Base-by-base conservation (phyloP, 208 protist species). In the Acanthamoeba culbertsoni region DNA sequence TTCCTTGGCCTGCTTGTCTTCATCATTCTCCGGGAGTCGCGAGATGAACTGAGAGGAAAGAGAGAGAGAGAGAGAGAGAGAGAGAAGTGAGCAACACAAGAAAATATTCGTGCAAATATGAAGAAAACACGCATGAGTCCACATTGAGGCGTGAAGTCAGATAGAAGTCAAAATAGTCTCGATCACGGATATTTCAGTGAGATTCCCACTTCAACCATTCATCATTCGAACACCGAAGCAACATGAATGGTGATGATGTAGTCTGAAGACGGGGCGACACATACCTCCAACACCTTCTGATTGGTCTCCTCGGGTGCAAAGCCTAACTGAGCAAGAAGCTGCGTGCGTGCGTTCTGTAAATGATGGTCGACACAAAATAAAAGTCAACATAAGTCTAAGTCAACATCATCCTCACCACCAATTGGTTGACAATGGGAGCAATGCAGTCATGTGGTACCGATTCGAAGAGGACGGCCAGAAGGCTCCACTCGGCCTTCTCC, bases 401-500 rank as follows among this genome's bases (percentile, higher is more conserved):
- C n/a, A n/a, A n/a, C n/a, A n/a, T n/a, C n/a, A n/a, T n/a, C n/a
- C n/a, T n/a, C n/a, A n/a, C n/a, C n/a, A n/a, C n/a, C n/a, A n/a
- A n/a, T n/a, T n/a, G n/a, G n/a, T n/a, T n/a, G 16, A 23, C 23
- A 62, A 16, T 62, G 53, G 53, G 53, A n/a, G 23, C 16, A n/a
- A n/a, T n/a, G 53, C 16, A 16, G 16, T 62, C 16, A 62, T 62
- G 16, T n/a, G n/a, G 48, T 65, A 89, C 79, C 79, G 93, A 51
- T 16, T 95, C 91, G 79, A 97, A 97, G 26, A 95, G 75, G n/a
- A 95, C 95, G 35, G 92, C 94, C 37, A 97, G 28, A 53, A 97
- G 93, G 26, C 88, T 62, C 95, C 93, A 96, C 43, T 42, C 96
- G 20, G 63, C 33, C n/a, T 92, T 91, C 35, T 96, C 93, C 28